Conservation (phyloP, 345 rosid genomes). For the Hibiscus tridactylites region DNA sequence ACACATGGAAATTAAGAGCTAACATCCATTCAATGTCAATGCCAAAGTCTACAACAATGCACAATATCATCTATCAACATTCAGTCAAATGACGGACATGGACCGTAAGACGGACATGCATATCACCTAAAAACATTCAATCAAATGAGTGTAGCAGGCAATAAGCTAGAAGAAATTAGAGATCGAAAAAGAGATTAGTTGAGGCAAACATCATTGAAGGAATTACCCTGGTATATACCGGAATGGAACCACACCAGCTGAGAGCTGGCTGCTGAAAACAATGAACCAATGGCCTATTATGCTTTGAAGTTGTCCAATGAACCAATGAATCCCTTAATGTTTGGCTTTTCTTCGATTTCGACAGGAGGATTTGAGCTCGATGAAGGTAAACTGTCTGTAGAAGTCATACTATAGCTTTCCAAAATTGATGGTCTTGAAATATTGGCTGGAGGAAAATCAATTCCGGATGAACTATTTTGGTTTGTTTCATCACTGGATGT, state of each 20-base stretch:
- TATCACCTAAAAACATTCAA: too few relatives aligned
- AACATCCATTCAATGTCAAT: background rate
- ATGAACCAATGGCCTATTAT: background rate
- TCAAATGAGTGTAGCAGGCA: background rate
- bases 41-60: background rate
- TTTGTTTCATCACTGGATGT: background rate
- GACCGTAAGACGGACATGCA: too few relatives aligned
- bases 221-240: too few relatives aligned
- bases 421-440: too few relatives aligned
- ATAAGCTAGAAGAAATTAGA: background rate
- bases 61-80: background rate
- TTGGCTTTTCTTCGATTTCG: background rate
- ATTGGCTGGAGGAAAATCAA: too few relatives aligned
- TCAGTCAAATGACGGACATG: background rate
- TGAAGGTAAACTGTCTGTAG: background rate
- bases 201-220: too few relatives aligned
- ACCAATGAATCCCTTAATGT: background rate
- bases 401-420: background rate
- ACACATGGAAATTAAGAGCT: background rate
- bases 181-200: background rate
- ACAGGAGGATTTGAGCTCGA: background rate
- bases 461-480: background rate
- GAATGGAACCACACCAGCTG: too few relatives aligned
- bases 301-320: background rate
- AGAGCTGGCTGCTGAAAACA: background rate